phyloP scores from a whole-genome alignment of 1,284 basidiomycete genomes.

The Meira nashicola region DNA sequence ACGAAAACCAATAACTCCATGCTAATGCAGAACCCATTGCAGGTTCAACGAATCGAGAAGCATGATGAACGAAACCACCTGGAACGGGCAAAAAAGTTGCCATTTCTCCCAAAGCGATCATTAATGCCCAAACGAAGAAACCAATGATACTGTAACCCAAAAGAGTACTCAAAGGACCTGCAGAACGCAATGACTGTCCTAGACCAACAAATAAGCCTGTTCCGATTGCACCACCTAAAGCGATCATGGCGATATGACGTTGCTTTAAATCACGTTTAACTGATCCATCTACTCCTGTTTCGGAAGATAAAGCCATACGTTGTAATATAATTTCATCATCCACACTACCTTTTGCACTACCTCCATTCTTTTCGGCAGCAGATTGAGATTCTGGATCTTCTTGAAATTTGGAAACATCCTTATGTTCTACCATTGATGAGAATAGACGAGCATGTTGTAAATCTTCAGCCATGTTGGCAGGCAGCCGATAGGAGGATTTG shows the following conservation, averaged over 20 bases:
- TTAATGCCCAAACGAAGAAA: conserved; percentile 40
- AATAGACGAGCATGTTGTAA: too few species aligned
- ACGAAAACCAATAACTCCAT: conserved; percentile 61
- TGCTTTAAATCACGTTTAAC: conserved; percentile 31
- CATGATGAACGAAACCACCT: conserved; percentile 73
- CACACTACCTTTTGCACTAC: neutral
- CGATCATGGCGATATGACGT: conserved; percentile 43
- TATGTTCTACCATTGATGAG: too few species aligned
- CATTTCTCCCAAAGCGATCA: conserved; percentile 57
- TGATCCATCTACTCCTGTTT: conserved; percentile 11
- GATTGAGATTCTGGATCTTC: neutral
- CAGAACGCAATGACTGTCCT: conserved; percentile 58
- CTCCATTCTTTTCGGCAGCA: neutral
- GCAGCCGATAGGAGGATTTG: too few species aligned
- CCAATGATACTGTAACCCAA: conserved; percentile 53
- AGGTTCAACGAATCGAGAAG: conserved; percentile 72
- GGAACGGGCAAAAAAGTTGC: conserved; percentile 59
- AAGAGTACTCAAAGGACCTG: conserved; percentile 56
- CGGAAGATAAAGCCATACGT: neutral
- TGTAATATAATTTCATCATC: neutral
- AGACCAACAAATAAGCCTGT: conserved; percentile 66
- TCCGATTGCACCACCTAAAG: conserved; percentile 45
- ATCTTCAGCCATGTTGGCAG: too few species aligned
- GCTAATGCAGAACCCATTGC: conserved; percentile 63
- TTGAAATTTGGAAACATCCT: too few species aligned